Conservation (phyloP, 108 stramenopile genomes). For the Cyclostephanos invisitatus region DNA sequence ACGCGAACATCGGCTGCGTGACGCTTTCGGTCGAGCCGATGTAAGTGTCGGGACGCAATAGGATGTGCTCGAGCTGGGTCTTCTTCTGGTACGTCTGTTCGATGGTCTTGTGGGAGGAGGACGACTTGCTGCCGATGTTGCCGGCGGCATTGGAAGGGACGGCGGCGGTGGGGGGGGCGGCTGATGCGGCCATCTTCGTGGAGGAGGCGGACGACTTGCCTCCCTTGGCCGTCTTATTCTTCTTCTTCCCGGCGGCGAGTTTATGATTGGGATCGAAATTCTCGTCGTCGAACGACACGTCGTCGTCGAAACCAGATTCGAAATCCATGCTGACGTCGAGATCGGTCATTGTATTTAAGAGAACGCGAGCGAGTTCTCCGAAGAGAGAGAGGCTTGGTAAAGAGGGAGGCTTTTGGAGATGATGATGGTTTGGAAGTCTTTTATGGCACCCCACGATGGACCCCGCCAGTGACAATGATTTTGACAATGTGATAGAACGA, state of each 20-base stretch:
- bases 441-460: too few relatives aligned
- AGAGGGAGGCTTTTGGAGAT: too few relatives aligned
- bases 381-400: too few relatives aligned
- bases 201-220: conserved; percentile 17
- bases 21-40: conserved; percentile 75
- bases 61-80: conserved; percentile 98
- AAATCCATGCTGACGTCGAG: conserved; percentile 25
- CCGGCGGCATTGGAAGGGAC: too few relatives aligned
- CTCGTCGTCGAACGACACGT: conserved; percentile 47
- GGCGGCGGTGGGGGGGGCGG: too few relatives aligned
- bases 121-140: background rate
- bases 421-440: too few relatives aligned
- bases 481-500: too few relatives aligned
- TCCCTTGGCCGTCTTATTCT: conserved; percentile 1
- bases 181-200: conserved; percentile 5
- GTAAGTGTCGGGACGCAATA: conserved; percentile 98
- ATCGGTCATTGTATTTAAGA: background rate
- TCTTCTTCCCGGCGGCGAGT: conserved; percentile 10
- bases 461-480: too few relatives aligned
- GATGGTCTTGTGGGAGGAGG: conserved; percentile 58
- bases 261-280: conserved; percentile 51
- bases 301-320: conserved; percentile 44
- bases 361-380: too few relatives aligned
- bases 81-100: conserved; percentile 97
- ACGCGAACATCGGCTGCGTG: conserved; percentile 92